Evolutionary conservation across 768 basidiomycete species (phyloP).

Genomic region (Calvatia gigantea): DNA sequence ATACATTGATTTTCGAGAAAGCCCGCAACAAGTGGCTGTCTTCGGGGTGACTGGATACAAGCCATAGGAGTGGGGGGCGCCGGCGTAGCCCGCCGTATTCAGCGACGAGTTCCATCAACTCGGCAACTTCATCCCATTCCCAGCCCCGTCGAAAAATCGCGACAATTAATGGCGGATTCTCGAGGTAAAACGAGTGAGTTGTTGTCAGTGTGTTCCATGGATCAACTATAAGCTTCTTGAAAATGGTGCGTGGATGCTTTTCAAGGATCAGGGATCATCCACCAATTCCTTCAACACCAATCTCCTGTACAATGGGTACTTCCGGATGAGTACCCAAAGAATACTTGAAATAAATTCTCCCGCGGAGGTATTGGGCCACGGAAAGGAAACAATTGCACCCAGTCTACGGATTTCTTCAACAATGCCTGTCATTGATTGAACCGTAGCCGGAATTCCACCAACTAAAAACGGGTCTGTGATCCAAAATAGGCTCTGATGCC

Average conservation of each 20-base stretch:
- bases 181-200: not conserved
- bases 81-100: not conserved
- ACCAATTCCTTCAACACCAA: conserved; percentile 16
- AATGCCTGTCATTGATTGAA: not conserved
- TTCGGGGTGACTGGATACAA: not conserved
- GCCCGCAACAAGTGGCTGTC: not conserved
- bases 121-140: not conserved
- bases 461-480: not conserved
- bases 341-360: not conserved
- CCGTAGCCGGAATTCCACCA: not conserved
- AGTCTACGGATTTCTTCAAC: not conserved
- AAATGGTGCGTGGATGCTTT: conserved; percentile 15
- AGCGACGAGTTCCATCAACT: not conserved
- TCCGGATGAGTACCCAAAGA: not conserved
- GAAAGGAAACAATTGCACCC: not conserved
- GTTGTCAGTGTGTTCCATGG: conserved; percentile 15
- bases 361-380: not conserved
- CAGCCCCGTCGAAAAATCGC: not conserved
- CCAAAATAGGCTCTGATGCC: not conserved
- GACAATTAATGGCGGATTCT: not conserved
- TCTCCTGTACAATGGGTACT: conserved; percentile 13
- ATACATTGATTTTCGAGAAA: not conserved
- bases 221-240: conserved; percentile 19
- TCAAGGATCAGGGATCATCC: conserved; percentile 18
- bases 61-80: not conserved